Percentiles rank a stretch among this genome's conserved stretches.
These are phyloP conservation scores for Pythium angustatum DNA, from an alignment of 352 stramenopile species.

Conservation along the genomic window DNA sequence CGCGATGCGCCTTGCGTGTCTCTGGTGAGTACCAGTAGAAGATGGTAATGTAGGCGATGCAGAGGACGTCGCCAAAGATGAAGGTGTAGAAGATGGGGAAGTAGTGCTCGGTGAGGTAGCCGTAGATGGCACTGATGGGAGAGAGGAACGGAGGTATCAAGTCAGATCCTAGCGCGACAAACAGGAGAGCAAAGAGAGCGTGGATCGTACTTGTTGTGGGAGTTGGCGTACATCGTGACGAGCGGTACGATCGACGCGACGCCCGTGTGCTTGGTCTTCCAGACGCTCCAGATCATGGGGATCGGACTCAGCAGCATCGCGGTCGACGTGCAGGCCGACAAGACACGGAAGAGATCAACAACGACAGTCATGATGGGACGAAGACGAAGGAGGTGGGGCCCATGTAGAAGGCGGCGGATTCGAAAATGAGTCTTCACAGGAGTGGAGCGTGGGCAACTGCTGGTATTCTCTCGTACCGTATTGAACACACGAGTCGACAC, in stretches of 20 bases:
- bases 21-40: constrained; percentile 54
- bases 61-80: constrained; percentile 40
- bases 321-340: constrained; percentile 35
- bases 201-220: constrained; percentile 37
- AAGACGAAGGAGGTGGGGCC: not conserved
- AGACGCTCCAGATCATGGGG: constrained; percentile 34
- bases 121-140: constrained; percentile 37
- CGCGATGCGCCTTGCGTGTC: constrained; percentile 39
- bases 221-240: constrained; percentile 48
- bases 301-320: constrained; percentile 53
- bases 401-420: not conserved
- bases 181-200: no score
- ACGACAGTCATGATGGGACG: constrained; percentile 17
- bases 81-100: constrained; percentile 58
- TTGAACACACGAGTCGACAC: no score
- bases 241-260: constrained; percentile 56
- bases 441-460: no score
- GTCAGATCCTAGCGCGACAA: not conserved
- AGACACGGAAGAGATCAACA: constrained; percentile 30
- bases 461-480: no score
- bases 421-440: not conserved
- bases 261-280: constrained; percentile 39
- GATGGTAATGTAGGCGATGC: constrained; percentile 46
- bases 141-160: constrained; percentile 1
- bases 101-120: constrained; percentile 45